Evolutionary conservation across 2,329 filamentous ascomycete species (phyloP).

Genomic region (Xylariaceae sp.): DNA sequence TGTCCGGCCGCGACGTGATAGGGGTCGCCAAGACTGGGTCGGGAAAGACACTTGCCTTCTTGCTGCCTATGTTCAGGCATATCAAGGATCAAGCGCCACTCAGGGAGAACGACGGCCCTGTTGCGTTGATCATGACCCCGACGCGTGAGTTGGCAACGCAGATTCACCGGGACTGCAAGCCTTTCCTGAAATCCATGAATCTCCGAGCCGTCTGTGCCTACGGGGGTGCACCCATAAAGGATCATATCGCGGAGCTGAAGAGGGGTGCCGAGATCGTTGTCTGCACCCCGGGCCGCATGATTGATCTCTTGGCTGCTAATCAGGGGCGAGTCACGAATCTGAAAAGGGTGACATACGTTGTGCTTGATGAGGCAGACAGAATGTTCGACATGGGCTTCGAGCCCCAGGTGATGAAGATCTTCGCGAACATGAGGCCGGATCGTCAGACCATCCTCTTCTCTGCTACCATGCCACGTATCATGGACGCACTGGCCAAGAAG

Average conservation of each 20-base stretch:
- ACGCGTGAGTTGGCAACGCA: conserved; percentile 91
- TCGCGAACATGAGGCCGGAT: conserved; percentile 84
- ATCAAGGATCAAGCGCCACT: conserved; percentile 87
- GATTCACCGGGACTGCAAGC: conserved; percentile 90
- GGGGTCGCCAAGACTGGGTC: conserved; percentile 97
- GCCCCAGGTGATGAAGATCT: conserved; percentile 94
- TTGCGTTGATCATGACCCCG: conserved; percentile 85
- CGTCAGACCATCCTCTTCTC: conserved; percentile 94
- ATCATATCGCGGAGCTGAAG: conserved; percentile 95
- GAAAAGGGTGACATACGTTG: conserved; percentile 81
- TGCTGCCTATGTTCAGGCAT: conserved; percentile 95
- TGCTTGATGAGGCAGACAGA: conserved; percentile 92
- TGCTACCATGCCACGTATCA: conserved; percentile 89
- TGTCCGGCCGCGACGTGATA: conserved; percentile 93
- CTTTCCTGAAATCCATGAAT: conserved; percentile 80
- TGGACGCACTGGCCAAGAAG: conserved; percentile 86
- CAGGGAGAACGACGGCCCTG: conserved; percentile 76
- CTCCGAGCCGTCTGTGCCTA: conserved; percentile 88
- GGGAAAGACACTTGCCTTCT: conserved; percentile 92
- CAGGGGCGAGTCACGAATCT: conserved; percentile 91
- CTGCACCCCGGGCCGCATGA: conserved; percentile 89
- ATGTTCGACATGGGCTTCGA: conserved; percentile 99
- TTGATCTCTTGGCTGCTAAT: conserved; percentile 89
- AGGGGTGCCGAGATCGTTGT: conserved; percentile 92
- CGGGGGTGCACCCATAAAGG: conserved; percentile 90